phyloP scores from a whole-genome alignment of 768 basidiomycete species.

The Suillus variegatus region DNA sequence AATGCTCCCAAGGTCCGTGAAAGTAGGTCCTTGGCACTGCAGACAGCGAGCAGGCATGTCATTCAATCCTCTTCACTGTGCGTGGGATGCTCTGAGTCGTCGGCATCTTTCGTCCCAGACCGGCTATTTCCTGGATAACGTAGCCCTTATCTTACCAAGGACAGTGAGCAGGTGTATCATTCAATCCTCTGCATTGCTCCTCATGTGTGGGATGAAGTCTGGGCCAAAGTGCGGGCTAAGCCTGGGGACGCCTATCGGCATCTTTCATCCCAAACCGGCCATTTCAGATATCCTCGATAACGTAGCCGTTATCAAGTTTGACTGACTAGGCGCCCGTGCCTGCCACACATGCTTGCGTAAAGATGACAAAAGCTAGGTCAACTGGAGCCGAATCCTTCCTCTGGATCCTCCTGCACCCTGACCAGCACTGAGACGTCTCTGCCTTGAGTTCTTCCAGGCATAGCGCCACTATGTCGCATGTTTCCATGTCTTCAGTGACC shows the following conservation, averaged over 20 bases:
- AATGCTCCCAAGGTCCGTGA: no score
- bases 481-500: constrained; percentile 14
- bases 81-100: no score
- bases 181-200: no score
- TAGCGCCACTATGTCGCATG: constrained; percentile 1
- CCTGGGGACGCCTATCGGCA: no score
- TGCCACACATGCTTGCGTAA: neutral
- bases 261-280: no score
- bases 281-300: neutral
- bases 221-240: no score
- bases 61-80: no score
- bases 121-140: neutral
- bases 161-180: no score
- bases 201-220: no score
- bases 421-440: neutral
- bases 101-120: no score
- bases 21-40: no score
- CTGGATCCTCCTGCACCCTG: neutral
- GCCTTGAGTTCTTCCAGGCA: neutral
- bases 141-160: neutral
- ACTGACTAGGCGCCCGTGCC: neutral
- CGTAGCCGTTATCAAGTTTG: neutral
- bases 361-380: neutral
- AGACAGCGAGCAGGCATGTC: no score
- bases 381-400: neutral